Evolutionary conservation across 805 yeast genomes (phyloP), one percentile per base, ranked within the genome.

Genomic region (Saturnispora sekii): DNA sequence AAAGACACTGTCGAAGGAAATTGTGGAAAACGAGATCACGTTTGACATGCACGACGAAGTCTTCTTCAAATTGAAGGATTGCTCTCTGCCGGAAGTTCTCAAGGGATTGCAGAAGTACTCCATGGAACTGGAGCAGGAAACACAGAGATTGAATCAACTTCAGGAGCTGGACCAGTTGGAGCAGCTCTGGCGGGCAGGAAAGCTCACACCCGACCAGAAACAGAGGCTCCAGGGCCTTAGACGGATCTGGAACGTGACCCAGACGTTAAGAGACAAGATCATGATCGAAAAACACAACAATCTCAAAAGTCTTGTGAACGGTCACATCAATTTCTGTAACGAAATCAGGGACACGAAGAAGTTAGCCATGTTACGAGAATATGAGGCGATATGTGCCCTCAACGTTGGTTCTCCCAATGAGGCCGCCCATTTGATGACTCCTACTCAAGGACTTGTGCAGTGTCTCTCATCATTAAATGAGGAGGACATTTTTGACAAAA

Each of bases 401-500:
- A 33, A 4, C 29, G 29, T 43, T 32, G 38, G 46, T 2, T 38
- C 46, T 10, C 46, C 46, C 11, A 43, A 43, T 15, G 42, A 43
- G 14, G 29, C 38, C 3, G 11, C 41, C 5, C 32, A 43, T 38
- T 38, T 43, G 43, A 63, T 84, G 18, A 79, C 83, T 30, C 52
- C 61, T 2, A 62, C 67, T 2, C 83, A 77, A 42, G 76, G 74
- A 32, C 64, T 88, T 45, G 67, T 89, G 28, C 69, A 64, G 3
- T 58, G 79, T 17, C 66, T 90, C 17, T 64, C 69, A 0, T 63
- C 74, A 37, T 28, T 43, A 15, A 28, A 18, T 8, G 46, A 68
- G 66, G 21, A 69, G 65, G 35, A 68, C 78, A 37, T 75, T 68
- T 28, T 68, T 70, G 46, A 86, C 56, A 86, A 86, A 57, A 66